Evolutionary conservation across 306 rosid genomes (phyloP), one percentile per base, ranked within the genome.

Genomic region (Morella rubra): DNA sequence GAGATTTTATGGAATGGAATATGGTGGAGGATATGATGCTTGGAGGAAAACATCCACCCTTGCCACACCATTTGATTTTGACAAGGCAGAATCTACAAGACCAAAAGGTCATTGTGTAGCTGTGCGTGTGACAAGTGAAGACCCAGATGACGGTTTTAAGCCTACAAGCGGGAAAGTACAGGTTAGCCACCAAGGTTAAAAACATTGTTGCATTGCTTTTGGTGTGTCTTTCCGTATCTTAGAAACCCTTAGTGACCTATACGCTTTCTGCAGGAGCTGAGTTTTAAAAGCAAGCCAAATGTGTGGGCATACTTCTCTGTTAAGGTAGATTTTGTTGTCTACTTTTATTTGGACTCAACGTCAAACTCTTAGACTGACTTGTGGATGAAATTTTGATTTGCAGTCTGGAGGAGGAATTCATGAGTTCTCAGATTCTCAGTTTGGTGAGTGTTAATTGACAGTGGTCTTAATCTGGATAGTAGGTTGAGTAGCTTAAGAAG

Each of bases 371-470:
- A 51, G 10, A 56, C 79, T 81, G 71, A 87, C 76, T 80, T 81
- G 84, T 87, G 68, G 81, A 80, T 73, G 73, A 40, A 72, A 55
- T 74, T 77, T 71, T 88, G 72, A 76, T 83, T 69, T 89, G 89
- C 92, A 95, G 97, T 95, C 99, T 85, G 99, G 99, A 84, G 99
- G 99, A 79, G 99, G 99, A 74, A 95, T 95, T 76, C 99, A 95
- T 82, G 99, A 95, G 81, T 95, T 90, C 86, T 95, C 99, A 72
- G 99, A 95, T 80, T 95, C 99, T 79, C 99, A 95, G 80, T 95
- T 95, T 81, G 99, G 99, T 95, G 75, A 83, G 98, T 79, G 50
- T 59, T 72, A 74, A 62, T 51, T 73, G 44, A 56, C 70, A 32
- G 37, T 32, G 37, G 37, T 32, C 37, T 32, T 32, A 32, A 32